phyloP scores from a whole-genome alignment of 2,329 filamentous ascomycete species.

The Pseudogymnoascus sp. region DNA sequence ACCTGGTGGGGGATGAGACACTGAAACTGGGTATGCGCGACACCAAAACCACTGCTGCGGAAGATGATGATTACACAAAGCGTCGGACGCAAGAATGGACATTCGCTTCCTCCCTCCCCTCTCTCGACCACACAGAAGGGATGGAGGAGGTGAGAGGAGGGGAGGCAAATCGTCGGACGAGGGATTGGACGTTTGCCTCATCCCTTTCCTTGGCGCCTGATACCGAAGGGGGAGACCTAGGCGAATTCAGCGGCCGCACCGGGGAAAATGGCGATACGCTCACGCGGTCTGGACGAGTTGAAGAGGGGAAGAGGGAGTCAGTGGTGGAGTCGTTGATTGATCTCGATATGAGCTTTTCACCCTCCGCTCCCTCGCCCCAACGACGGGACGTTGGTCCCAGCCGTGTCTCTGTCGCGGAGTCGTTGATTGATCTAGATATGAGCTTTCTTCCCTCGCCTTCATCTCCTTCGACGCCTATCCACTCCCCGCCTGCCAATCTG shows the following conservation, averaged over 20 bases:
- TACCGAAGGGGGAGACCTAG: not conserved
- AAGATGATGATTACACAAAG: slow-evolving; percentile 34
- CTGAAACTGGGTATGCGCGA: slow-evolving; percentile 50
- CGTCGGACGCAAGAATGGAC: slow-evolving; percentile 50
- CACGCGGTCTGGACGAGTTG: too few species aligned
- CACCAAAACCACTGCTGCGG: slow-evolving; percentile 48
- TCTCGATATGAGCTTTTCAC: not conserved
- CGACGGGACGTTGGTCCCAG: slow-evolving; percentile 29
- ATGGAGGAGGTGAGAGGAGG: not conserved
- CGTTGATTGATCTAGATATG: not conserved
- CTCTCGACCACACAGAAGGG: slow-evolving; percentile 14
- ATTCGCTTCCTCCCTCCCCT: slow-evolving; percentile 43
- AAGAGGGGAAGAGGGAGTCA: too few species aligned
- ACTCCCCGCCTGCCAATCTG: too few species aligned
- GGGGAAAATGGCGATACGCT: too few species aligned
- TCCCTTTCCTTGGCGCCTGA: slow-evolving; percentile 33
- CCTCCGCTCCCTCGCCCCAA: not conserved
- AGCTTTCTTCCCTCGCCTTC: too few species aligned
- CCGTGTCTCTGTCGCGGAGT: not conserved
- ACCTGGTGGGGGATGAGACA: slow-evolving; percentile 39
- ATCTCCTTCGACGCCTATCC: too few species aligned
- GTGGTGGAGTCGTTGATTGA: not conserved
- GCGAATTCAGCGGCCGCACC: too few species aligned
- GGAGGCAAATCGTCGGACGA: not conserved
- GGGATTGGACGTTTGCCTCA: slow-evolving; percentile 38